A percentile compares a stretch with the other conserved stretches of the same genome.
Conservation (phyloP, 441 rosid species). For the Brassica balearica region DNA sequence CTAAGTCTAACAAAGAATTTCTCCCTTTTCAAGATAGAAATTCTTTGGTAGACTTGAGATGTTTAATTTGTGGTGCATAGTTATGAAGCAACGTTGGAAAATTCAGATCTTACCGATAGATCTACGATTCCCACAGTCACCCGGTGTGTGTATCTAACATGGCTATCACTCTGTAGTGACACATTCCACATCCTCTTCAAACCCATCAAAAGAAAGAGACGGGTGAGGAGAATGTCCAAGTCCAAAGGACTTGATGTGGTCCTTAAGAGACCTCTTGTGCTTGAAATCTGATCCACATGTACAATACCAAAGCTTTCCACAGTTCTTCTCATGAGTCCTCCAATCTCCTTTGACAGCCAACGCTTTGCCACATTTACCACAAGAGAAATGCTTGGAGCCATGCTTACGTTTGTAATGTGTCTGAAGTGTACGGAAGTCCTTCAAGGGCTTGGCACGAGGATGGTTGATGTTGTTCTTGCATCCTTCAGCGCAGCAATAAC, state of each 20-base stretch:
- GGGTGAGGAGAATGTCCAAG: constrained; percentile 83
- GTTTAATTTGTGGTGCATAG: constrained; percentile 4
- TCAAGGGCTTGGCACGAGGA: constrained; percentile 86
- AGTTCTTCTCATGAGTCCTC: constrained; percentile 98
- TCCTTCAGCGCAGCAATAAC: constrained; percentile 91
- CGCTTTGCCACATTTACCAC: constrained; percentile 89
- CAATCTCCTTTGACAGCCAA: constrained; percentile 97
- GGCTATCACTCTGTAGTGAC: constrained; percentile 61
- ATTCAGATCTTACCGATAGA: constrained; percentile 39
- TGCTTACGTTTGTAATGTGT: constrained; percentile 98
- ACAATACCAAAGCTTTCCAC: constrained; percentile 98
- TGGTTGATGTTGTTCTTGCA: constrained; percentile 97
- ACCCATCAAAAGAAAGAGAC: constrained; percentile 70
- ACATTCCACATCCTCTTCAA: constrained; percentile 82
- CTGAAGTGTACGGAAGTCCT: constrained; percentile 95
- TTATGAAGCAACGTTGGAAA: constrained; percentile 43
- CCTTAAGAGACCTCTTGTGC: constrained; percentile 96
- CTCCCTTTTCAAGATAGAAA: constrained; percentile 40
- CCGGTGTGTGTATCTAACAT: constrained; percentile 26
- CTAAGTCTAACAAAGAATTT: constrained; percentile 50
- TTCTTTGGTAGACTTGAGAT: constrained; percentile 48
- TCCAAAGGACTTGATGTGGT: constrained; percentile 89
- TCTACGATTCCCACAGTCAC: constrained; percentile 13
- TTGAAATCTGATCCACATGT: constrained; percentile 94
- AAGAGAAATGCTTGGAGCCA: constrained; percentile 90